Base-by-base conservation (phyloP, 2,329 filamentous ascomycete species). In the Iodosphaeria phyllophila region DNA sequence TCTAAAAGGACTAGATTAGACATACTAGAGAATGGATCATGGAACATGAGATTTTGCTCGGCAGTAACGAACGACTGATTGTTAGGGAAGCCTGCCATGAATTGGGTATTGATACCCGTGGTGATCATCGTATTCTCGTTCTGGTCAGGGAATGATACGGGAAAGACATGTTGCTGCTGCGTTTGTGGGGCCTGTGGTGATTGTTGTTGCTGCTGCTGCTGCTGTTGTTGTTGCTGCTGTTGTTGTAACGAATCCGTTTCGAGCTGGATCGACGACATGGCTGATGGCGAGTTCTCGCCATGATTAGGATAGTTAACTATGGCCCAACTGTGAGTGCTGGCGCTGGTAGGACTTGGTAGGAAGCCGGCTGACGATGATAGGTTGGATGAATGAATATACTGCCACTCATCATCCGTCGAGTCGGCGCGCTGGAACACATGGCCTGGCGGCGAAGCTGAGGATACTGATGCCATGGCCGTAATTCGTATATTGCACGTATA, bases 241-340 rank as follows among this genome's bases (percentile, higher is more conserved):
- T n/a, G n/a, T n/a, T n/a, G n/a, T n/a, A n/a, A n/a, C n/a, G n/a
- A n/a, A n/a, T 55, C 50, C 32, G 50, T 39, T 21, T 59, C 50
- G 6, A 53, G 34, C 22, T 51, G 44, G 13, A 58, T 35, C 3
- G 57, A 59, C 13, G 58, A 61, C 19, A 54, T 43, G 3, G 44
- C 42, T 5, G 24, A 18, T n/a, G 47, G 42, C 13, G 48, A 48
- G 13, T 36, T 32, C 28, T 44, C 39, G 8, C 46, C 28, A 18
- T 46, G 39, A 25, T 36, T 37, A 12, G 41, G 32, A 32, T 52
- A 50, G 16, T 13, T 16, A 23, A 65, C 41, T 21, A 65, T 42
- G 8, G 49, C 51, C 42, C 56, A 67, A 13, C 61, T 60, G 18
- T 51, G 53, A 34, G 66, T 40, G 34, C 50, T 58, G 6, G 52